phyloP scores from a whole-genome alignment of 495 filamentous ascomycete genomes.

The Neurospora sp. region DNA sequence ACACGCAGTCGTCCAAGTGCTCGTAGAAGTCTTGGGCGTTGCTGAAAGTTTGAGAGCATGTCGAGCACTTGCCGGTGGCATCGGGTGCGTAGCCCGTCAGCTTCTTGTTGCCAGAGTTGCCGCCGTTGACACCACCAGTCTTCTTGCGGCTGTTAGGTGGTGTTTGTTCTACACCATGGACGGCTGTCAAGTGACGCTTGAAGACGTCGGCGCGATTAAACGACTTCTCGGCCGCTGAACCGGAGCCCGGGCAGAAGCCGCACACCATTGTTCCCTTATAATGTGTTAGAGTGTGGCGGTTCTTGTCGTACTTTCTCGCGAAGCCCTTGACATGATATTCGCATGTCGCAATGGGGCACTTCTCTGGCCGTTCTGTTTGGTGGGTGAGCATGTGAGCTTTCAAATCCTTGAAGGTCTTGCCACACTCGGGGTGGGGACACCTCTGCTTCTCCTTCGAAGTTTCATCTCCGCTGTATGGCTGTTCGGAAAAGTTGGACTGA shows the following conservation, averaged over 20 bases:
- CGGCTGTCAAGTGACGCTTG: constrained; percentile 91
- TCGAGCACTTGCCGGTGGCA: constrained; percentile 90
- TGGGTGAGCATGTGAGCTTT: constrained; percentile 97
- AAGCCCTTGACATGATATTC: constrained; percentile 96
- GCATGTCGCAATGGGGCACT: constrained; percentile 91
- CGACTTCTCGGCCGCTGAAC: constrained; percentile 90
- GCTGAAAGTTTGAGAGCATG: constrained; percentile 81
- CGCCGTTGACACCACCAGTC: constrained; percentile 16
- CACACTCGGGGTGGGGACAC: constrained; percentile 80
- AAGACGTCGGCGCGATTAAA: constrained; percentile 99
- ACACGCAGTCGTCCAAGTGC: constrained; percentile 96
- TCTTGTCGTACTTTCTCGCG: constrained; percentile 93
- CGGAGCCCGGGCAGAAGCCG: constrained; percentile 91
- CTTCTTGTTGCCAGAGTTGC: constrained; percentile 40
- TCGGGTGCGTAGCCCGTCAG: constrained; percentile 55
- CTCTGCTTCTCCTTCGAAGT: constrained; percentile 56
- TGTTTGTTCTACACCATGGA: constrained; percentile 92
- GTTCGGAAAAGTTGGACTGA: constrained; percentile 25
- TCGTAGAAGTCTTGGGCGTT: constrained; percentile 98
- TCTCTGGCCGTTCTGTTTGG: constrained; percentile 86
- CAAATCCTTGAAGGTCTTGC: constrained; percentile 81
- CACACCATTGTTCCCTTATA: constrained; percentile 99
- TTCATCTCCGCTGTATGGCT: constrained; percentile 49
- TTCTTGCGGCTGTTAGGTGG: constrained; percentile 94
- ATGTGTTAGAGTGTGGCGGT: constrained; percentile 91